phyloP scores from a whole-genome alignment of 2,329 filamentous ascomycete species.

The Mycogone perniciosa region DNA sequence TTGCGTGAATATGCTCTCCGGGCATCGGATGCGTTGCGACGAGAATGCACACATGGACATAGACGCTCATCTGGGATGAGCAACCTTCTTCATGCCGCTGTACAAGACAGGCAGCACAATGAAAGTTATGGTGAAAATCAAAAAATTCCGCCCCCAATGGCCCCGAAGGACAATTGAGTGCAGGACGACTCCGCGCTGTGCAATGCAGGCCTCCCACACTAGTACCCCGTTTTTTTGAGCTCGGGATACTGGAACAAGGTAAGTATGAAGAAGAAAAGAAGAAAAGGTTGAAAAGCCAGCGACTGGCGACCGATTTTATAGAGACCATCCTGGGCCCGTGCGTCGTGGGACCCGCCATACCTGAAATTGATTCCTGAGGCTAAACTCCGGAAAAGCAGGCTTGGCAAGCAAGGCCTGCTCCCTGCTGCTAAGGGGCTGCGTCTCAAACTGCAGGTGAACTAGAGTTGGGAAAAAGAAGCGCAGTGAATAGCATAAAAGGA shows the following conservation, averaged over 20 bases:
- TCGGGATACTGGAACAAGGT: slow-evolving; percentile 38
- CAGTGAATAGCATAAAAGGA: no score
- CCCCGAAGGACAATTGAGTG: slow-evolving; percentile 46
- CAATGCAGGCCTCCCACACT: slow-evolving; percentile 46
- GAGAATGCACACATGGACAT: no score
- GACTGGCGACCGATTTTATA: slow-evolving; percentile 19
- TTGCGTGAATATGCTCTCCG: background rate
- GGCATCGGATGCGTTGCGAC: no score
- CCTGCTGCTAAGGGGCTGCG: background rate
- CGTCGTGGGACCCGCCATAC: slow-evolving; percentile 2
- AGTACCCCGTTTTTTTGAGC: slow-evolving; percentile 38
- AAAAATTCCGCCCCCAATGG: slow-evolving; percentile 47
- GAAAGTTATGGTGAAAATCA: slow-evolving; percentile 38
- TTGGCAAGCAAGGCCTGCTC: background rate
- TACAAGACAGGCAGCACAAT: slow-evolving; percentile 33
- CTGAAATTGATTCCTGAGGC: slow-evolving; percentile 13
- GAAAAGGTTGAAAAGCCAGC: slow-evolving; percentile 16
- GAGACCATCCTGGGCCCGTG: slow-evolving; percentile 17
- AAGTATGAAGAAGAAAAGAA: slow-evolving; percentile 43
- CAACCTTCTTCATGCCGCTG: slow-evolving; percentile 38
- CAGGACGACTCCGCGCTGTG: slow-evolving; percentile 44
- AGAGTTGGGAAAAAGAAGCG: background rate
- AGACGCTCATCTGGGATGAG: no score
- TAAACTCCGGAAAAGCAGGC: background rate
- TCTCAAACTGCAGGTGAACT: no score